Evolutionary conservation across 257 asterid genomes (phyloP), one percentile per base, ranked within the genome.

Genomic region (Eucommia ulmoides): DNA sequence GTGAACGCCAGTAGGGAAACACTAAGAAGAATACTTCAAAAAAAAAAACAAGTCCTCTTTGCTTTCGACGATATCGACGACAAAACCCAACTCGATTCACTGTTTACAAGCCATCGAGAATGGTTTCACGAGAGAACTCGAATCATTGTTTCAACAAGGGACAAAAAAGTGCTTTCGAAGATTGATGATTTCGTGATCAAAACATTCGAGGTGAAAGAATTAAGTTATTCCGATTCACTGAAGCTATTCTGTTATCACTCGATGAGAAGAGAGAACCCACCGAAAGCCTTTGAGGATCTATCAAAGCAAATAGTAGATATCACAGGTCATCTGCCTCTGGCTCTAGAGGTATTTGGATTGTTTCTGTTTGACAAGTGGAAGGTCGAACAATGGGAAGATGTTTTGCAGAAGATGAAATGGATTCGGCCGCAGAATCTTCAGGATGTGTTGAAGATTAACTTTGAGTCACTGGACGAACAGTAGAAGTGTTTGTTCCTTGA

Each of bases 291-390:
- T 24, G 21, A 22, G 20, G 23, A 35, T 24, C 41, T 68, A 22
- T 64, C 66, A 22, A n/a, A 53, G 3, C 23, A 50, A 45, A 33
- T 68, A 58, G 70, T 63, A 33, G 22, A 3, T 14, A 24, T 53
- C 38, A 53, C 65, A 6, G 59, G 58, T n/a, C 42, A 66, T 45
- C 45, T 68, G 35, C 74, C 74, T 23, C 56, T 68, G 53, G 70
- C 66, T 53, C 60, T 68, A 21, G 66, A 68, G 26, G 63, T 68
- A 11, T 63, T 63, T 46, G 74, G 74, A 19, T 64, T 66, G 35
- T 54, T 59, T 18, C 52, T 68, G 45, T 54, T 53, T 53, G 57
- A 68, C 26, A 68, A 60, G 60, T 60, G 63, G 26, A 38, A 60
- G 38, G 33, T 33, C 52, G 61, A 45, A 41, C 63, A 63, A 42